phyloP scores from a whole-genome alignment of 2,329 filamentous ascomycete species.

The Ceratocystis cubensis region DNA sequence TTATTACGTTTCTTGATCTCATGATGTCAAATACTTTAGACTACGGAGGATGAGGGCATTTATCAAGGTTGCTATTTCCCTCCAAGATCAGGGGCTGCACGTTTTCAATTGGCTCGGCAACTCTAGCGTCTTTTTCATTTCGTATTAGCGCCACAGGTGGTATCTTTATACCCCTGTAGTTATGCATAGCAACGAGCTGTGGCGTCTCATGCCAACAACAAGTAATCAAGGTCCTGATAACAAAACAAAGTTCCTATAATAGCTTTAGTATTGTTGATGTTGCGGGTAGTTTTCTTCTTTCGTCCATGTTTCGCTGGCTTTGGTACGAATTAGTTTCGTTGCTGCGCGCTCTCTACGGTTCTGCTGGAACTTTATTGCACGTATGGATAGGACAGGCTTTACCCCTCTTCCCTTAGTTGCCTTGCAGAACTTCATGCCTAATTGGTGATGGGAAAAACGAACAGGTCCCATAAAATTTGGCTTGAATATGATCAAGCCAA shows the following conservation, averaged over 20 bases:
- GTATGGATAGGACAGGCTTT: too few species aligned
- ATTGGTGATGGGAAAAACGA: too few species aligned
- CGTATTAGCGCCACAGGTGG: conserved; percentile 8
- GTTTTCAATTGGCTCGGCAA: conserved; percentile 5
- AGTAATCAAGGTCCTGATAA: not conserved
- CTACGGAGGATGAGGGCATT: too few species aligned
- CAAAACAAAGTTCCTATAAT: not conserved
- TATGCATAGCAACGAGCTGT: not conserved
- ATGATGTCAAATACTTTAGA: not conserved
- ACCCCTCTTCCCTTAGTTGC: too few species aligned
- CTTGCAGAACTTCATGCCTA: too few species aligned
- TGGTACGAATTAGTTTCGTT: too few species aligned
- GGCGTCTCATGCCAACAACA: not conserved
- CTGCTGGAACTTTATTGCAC: too few species aligned
- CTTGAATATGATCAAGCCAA: too few species aligned
- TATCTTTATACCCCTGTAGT: not conserved
- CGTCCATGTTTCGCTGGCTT: too few species aligned
- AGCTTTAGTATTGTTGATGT: not conserved
- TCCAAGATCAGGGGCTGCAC: not conserved
- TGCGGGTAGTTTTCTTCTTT: not conserved
- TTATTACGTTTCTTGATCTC: not conserved
- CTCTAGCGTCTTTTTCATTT: not conserved
- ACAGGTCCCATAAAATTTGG: too few species aligned
- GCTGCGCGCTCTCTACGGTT: too few species aligned
- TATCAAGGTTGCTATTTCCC: not conserved